Conservation (phyloP, 2,329 filamentous ascomycete genomes). For the Colletotrichum sp. region DNA sequence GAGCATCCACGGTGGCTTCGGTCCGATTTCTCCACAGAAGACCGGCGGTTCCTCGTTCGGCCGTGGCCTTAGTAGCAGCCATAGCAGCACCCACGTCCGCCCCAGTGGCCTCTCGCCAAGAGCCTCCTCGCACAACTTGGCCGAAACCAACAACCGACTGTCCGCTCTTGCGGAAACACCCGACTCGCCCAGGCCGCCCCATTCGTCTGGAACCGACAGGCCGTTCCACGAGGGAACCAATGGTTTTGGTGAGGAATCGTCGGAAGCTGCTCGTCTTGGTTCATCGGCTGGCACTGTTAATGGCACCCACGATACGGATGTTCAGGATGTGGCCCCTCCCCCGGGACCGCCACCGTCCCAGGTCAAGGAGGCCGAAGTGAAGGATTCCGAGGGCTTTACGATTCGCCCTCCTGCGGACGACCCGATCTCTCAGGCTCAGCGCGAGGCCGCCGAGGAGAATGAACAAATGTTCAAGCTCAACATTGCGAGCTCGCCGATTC, state of each 20-base stretch:
- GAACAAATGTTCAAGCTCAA: slow-evolving; percentile 80
- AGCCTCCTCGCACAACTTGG: slow-evolving; percentile 64
- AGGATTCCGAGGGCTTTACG: slow-evolving; percentile 78
- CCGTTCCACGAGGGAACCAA: slow-evolving; percentile 50
- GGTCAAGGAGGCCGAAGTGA: slow-evolving; percentile 44
- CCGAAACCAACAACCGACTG: slow-evolving; percentile 57
- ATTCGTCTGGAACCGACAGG: slow-evolving; percentile 30
- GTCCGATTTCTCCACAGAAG: slow-evolving; percentile 61
- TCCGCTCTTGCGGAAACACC: slow-evolving; percentile 65
- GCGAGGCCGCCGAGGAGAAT: slow-evolving; percentile 65
- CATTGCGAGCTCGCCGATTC: slow-evolving; percentile 79
- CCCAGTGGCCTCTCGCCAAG: slow-evolving; percentile 55
- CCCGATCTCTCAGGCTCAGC: slow-evolving; percentile 75
- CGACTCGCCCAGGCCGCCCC: slow-evolving; percentile 36
- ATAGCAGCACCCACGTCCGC: slow-evolving; percentile 59
- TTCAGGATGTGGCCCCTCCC: slow-evolving; percentile 57
- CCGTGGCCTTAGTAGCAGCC: slow-evolving; percentile 59
- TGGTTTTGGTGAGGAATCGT: slow-evolving; percentile 42
- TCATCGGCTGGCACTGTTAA: slow-evolving; percentile 47
- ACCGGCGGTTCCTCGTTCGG: slow-evolving; percentile 58
- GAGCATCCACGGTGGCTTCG: slow-evolving; percentile 69
- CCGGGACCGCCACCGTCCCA: slow-evolving; percentile 56
- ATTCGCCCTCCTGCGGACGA: slow-evolving; percentile 70
- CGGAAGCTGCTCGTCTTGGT: slow-evolving; percentile 33
- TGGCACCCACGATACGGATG: slow-evolving; percentile 50